phyloP scores from a whole-genome alignment of 1,284 basidiomycete genomes.

The Mycena sp. region DNA sequence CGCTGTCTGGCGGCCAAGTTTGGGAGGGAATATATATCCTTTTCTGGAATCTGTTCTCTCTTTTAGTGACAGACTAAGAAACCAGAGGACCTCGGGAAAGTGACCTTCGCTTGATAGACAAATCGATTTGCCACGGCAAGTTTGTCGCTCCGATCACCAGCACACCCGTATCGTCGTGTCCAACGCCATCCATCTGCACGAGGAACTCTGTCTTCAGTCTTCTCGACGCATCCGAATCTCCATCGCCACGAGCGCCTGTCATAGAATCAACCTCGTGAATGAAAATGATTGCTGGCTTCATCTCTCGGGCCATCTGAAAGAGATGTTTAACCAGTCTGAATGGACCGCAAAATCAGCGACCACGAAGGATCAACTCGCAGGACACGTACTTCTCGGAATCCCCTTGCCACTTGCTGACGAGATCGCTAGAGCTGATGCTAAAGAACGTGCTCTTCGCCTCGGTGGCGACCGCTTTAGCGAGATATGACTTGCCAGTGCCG shows the following conservation, averaged over 20 bases:
- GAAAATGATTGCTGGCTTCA: slow-evolving; percentile 98
- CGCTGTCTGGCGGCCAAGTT: slow-evolving; percentile 80
- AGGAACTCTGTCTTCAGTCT: slow-evolving; percentile 99
- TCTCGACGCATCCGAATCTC: slow-evolving; percentile 94
- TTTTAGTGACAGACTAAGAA: neutral
- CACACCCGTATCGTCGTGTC: slow-evolving; percentile 96
- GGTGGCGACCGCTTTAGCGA: slow-evolving; percentile 98
- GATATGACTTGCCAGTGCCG: slow-evolving; percentile 92
- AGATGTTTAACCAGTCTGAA: slow-evolving; percentile 92
- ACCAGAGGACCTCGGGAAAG: slow-evolving; percentile 29
- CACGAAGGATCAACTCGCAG: neutral
- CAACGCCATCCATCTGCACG: slow-evolving; percentile 98
- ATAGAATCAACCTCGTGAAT: slow-evolving; percentile 99
- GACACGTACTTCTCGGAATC: slow-evolving; percentile 91
- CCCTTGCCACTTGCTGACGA: slow-evolving; percentile 97
- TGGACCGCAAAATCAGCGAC: slow-evolving; percentile 1
- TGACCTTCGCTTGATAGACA: slow-evolving; percentile 95
- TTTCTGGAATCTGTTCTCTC: slow-evolving; percentile 75
- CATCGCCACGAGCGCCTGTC: slow-evolving; percentile 94
- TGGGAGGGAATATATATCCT: slow-evolving; percentile 90
- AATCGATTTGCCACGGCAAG: slow-evolving; percentile 96
- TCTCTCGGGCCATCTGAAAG: slow-evolving; percentile 95
- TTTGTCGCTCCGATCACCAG: slow-evolving; percentile 97
- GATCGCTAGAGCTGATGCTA: slow-evolving; percentile 56
- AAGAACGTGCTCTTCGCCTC: slow-evolving; percentile 89